Percentiles rank a stretch among this genome's conserved stretches.
Conservation (phyloP, 139 green algal genomes). For the Deuterostichococcus epilithicus region DNA sequence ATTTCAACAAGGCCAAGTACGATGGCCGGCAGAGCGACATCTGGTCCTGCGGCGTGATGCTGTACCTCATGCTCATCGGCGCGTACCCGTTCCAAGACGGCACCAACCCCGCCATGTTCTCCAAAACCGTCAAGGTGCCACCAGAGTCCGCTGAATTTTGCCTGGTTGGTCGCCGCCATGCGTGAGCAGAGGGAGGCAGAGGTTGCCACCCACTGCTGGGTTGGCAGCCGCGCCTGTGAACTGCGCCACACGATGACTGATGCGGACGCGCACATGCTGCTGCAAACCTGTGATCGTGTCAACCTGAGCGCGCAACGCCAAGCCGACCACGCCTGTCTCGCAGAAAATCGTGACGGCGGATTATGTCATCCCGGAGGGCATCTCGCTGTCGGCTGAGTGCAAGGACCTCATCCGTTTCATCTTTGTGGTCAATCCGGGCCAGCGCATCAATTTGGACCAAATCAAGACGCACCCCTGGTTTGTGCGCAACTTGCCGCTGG, state of each 20-base stretch:
- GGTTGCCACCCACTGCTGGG: not conserved
- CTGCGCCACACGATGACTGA: slow-evolving; percentile 14
- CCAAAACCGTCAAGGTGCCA: not conserved
- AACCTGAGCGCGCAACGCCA: slow-evolving; percentile 16
- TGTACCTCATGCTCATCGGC: slow-evolving; percentile 78
- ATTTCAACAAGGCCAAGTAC: not conserved
- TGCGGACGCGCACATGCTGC: slow-evolving; percentile 12
- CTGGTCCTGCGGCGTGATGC: slow-evolving; percentile 56
- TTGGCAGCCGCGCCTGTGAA: not conserved
- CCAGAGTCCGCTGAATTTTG: not conserved
- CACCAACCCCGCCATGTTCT: slow-evolving; percentile 3
- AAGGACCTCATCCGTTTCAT: slow-evolving; percentile 36
- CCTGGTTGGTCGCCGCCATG: not conserved
- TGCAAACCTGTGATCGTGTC: slow-evolving; percentile 35
- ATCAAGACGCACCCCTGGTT: slow-evolving; percentile 47
- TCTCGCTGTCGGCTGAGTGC: slow-evolving; percentile 22
- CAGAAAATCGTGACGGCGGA: slow-evolving; percentile 18
- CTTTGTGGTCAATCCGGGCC: slow-evolving; percentile 26
- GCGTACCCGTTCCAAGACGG: slow-evolving; percentile 44
- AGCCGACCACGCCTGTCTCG: not conserved
- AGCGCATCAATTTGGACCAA: slow-evolving; percentile 25
- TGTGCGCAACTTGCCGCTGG: slow-evolving; percentile 72
- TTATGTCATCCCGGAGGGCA: slow-evolving; percentile 33
- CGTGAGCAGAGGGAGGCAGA: not conserved
- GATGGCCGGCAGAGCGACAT: slow-evolving; percentile 16